Percentiles rank a stretch among this genome's conserved stretches.
Evolutionary conservation across 805 yeast genomes (phyloP).

Genomic region (Zygoascus biomembranicola): DNA sequence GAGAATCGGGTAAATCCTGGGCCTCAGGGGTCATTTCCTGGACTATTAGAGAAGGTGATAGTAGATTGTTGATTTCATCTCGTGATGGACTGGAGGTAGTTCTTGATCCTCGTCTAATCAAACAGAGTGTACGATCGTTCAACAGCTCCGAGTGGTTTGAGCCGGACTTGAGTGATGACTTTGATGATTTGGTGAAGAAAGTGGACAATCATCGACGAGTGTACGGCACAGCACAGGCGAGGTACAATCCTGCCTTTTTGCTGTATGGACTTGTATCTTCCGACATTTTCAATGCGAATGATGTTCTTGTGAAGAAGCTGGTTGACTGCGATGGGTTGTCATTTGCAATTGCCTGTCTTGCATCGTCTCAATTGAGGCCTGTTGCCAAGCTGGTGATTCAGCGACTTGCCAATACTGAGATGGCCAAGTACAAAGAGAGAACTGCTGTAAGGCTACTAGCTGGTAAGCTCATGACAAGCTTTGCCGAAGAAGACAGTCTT

Average conservation of each 20-base stretch:
- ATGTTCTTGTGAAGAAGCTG: conserved; percentile 46
- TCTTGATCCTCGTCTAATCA: conserved; percentile 37
- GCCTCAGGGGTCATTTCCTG: conserved; percentile 51
- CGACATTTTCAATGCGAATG: conserved; percentile 28
- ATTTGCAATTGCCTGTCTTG: conserved; percentile 30
- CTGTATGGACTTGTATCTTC: conserved; percentile 47
- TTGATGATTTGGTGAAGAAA: neutral
- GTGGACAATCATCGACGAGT: neutral
- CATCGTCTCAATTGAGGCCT: neutral
- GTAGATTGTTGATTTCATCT: conserved; percentile 41
- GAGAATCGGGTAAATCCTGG: conserved; percentile 49
- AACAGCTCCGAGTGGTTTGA: conserved; percentile 15
- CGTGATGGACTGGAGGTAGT: conserved; percentile 44
- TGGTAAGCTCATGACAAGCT: conserved; percentile 12
- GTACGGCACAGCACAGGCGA: neutral
- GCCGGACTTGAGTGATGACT: neutral
- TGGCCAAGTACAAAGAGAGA: conserved; percentile 44
- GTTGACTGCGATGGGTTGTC: conserved; percentile 51
- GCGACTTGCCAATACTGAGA: neutral
- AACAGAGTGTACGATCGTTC: conserved; percentile 33
- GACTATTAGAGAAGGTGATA: conserved; percentile 41
- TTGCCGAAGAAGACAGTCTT: conserved; percentile 3
- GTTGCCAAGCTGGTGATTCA: neutral
- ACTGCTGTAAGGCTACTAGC: conserved; percentile 37
- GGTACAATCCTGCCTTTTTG: conserved; percentile 63